These are phyloP conservation scores for Ophiostoma tasmaniense DNA, from an alignment of 2,329 filamentous ascomycete species.

Conservation along the genomic window DNA sequence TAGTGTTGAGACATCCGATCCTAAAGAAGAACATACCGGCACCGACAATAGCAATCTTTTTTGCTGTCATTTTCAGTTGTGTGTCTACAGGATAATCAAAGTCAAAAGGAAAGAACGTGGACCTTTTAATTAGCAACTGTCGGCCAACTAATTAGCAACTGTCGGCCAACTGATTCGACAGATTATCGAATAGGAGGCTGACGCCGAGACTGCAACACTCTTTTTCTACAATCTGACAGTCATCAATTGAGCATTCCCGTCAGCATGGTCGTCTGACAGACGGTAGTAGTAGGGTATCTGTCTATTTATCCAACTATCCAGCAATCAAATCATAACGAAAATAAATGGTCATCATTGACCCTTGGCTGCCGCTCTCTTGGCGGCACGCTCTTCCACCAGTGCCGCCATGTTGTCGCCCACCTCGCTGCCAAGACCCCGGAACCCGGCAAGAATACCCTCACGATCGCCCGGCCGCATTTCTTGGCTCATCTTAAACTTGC, in stretches of 20 bases:
- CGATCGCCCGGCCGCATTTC: constrained; percentile 45
- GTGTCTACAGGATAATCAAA: too few species aligned
- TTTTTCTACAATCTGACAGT: background rate
- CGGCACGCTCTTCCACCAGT: constrained; percentile 26
- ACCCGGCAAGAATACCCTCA: constrained; percentile 49
- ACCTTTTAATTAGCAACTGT: too few species aligned
- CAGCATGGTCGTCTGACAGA: background rate
- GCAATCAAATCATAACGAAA: background rate
- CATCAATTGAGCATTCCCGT: background rate
- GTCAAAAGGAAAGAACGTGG: too few species aligned
- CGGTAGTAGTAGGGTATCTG: background rate
- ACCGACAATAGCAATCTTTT: background rate
- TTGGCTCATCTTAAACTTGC: constrained; percentile 62
- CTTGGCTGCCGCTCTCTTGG: background rate
- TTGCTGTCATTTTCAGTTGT: background rate
- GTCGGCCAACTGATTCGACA: background rate
- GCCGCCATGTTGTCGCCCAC: constrained; percentile 27
- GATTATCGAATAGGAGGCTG: background rate
- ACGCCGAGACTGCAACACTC: background rate
- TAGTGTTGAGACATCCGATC: background rate
- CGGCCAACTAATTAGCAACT: too few species aligned
- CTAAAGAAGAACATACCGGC: background rate
- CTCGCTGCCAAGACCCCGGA: constrained; percentile 32
- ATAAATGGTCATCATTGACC: background rate
- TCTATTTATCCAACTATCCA: background rate